Base-by-base conservation (phyloP, 2,329 filamentous ascomycete genomes). In the Penicillium hesseltinei region DNA sequence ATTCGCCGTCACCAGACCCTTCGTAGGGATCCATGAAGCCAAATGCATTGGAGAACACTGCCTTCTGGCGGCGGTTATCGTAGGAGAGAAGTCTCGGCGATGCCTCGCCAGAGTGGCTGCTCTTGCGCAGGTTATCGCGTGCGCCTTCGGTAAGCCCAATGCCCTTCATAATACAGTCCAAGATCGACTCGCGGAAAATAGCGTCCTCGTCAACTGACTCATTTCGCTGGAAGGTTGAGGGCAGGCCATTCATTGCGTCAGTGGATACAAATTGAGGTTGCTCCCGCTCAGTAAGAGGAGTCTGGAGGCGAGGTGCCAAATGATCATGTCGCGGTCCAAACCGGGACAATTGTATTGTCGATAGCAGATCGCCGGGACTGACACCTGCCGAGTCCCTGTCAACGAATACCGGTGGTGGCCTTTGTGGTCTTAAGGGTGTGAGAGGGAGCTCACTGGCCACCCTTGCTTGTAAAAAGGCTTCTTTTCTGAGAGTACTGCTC, bases 161-260 rank as follows among this genome's bases (percentile, higher is more conserved):
- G 0, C 92, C 89, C 70, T 93, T 97, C 75, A 96, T 93, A 78
- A 99, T 96, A 71, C 94, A 97, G 65, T 96, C 91, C 23, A 97
- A 78, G 17, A 99, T 91, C 0, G 92, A 95, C 57, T 91, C 88
- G 40, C 95, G 84, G 73, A 99, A 97, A 7, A 96, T 75, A 46
- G 88, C 85, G 67, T 97, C 93, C 70, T 97, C 94, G 63, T 96
- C 91, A 8, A 92, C 78, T 0, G 90, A 89, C 55, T 97, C 92
- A 63, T 92, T 87, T 5, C 88, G 84, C 66, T 91, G 88, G 44
- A 86, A 75, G 1, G 71, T 59, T 17, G 73, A 70, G 33, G 67
- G 64, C 23, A 63, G 65, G 8, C 64, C 66, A 48, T 66, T 64
- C 31, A 69, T 62, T 5, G 70, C 63, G 23, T 59, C 48, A n/a